Evolutionary conservation across 305 asterid species (phyloP).

Genomic region (Fraxinus platypoda): DNA sequence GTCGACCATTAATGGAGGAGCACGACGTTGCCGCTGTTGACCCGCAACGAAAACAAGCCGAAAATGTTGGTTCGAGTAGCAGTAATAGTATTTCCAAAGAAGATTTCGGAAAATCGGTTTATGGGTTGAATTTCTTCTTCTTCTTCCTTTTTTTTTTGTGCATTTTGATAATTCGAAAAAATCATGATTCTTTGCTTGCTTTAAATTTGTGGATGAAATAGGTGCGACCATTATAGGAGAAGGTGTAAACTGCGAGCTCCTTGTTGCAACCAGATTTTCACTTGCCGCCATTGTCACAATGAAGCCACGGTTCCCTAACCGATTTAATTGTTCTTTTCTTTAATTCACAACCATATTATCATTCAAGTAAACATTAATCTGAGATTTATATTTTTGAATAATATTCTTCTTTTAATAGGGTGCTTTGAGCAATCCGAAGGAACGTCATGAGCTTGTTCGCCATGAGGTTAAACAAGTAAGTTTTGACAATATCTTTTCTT

Average conservation of each 20-base stretch:
- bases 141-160: background rate
- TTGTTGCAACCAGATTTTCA: conserved; percentile 73
- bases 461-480: conserved; percentile 68
- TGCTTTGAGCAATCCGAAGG: conserved; percentile 62
- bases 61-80: conserved; percentile 17
- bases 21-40: conserved; percentile 19
- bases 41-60: conserved; percentile 4
- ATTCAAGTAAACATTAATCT: background rate
- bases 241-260: conserved; percentile 87
- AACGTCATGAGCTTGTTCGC: conserved; percentile 75
- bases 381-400: conserved; percentile 9
- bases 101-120: conserved; percentile 56
- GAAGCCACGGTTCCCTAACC: conserved; percentile 54
- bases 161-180: background rate
- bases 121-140: conserved; percentile 51
- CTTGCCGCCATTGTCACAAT: conserved; percentile 97
- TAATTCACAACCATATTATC: background rate
- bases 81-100: conserved; percentile 27
- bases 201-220: conserved; percentile 22
- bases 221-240: conserved; percentile 85
- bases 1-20: conserved; percentile 34
- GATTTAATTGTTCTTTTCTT: conserved; percentile 10
- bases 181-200: background rate
- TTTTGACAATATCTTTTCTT: background rate
- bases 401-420: conserved; percentile 35